Evolutionary conservation across 495 filamentous ascomycete genomes (phyloP).

Genomic region (Aspergillus panamensis): DNA sequence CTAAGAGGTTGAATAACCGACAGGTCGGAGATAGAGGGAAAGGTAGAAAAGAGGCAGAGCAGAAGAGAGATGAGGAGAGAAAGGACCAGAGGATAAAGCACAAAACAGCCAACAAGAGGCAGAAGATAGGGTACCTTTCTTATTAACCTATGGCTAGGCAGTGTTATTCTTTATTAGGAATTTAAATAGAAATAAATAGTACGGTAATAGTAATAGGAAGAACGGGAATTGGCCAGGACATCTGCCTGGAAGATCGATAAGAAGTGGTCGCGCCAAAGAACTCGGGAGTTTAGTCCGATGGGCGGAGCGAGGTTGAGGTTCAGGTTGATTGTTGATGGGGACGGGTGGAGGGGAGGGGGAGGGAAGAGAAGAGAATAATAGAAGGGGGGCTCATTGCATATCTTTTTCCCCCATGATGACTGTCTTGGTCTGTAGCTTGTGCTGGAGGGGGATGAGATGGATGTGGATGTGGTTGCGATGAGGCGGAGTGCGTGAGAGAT

Average conservation of each 20-base stretch:
- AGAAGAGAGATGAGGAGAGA: not conserved
- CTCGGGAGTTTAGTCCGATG: not conserved
- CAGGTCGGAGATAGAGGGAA: not conserved
- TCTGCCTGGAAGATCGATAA: conserved; percentile 2
- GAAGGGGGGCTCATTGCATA: not conserved
- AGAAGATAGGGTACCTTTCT: not conserved
- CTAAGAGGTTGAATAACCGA: not conserved
- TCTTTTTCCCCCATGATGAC: not conserved
- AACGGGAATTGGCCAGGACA: conserved; percentile 1
- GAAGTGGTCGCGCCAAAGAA: not conserved
- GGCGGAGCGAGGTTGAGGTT: too few relatives aligned
- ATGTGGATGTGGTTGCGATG: not conserved
- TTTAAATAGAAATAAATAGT: not conserved
- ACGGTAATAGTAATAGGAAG: not conserved
- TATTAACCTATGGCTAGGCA: too few relatives aligned
- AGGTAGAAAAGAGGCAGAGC: not conserved
- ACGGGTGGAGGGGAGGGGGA: not conserved
- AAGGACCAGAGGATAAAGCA: not conserved
- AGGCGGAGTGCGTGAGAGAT: not conserved
- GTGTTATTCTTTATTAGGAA: not conserved
- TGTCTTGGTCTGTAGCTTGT: not conserved
- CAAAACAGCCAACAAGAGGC: not conserved
- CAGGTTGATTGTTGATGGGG: too few relatives aligned
- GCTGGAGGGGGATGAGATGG: too few relatives aligned
- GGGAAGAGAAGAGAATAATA: not conserved